phyloP scores from a whole-genome alignment of 2,329 filamentous ascomycete species.

The Cladorrhinum sp. region DNA sequence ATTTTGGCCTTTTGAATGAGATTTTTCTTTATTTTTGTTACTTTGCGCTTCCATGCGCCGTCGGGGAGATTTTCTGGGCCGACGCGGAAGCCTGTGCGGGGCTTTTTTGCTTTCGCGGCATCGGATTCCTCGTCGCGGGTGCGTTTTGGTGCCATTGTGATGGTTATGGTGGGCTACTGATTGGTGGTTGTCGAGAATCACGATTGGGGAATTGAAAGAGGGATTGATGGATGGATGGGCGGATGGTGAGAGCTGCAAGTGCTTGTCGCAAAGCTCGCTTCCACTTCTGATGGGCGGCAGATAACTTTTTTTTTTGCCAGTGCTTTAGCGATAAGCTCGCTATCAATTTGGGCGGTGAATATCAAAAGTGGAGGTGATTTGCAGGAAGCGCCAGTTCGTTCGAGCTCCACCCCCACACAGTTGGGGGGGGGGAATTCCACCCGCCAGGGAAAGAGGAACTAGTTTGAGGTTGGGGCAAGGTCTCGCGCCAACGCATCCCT shows the following conservation, averaged over 20 bases:
- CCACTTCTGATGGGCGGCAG: neutral
- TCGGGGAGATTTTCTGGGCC: slow-evolving; percentile 90
- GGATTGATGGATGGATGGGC: neutral
- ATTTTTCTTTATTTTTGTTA: slow-evolving; percentile 71
- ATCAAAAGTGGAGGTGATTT: neutral
- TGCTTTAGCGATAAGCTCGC: slow-evolving; percentile 1
- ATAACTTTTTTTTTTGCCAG: slow-evolving; percentile 7
- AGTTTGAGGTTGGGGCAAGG: neutral
- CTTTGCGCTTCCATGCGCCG: slow-evolving; percentile 79
- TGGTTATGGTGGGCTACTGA: neutral
- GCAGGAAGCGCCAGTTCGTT: neutral
- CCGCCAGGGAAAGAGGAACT: neutral
- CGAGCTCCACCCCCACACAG: neutral
- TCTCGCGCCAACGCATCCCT: neutral
- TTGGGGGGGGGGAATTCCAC: neutral
- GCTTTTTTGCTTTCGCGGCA: slow-evolving; percentile 46
- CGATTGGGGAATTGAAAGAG: neutral
- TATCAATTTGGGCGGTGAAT: slow-evolving; percentile 4
- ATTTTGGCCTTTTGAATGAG: slow-evolving; percentile 91
- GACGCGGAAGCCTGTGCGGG: slow-evolving; percentile 73
- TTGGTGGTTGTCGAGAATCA: neutral
- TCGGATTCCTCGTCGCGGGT: slow-evolving; percentile 41
- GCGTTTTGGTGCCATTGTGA: slow-evolving; percentile 57
- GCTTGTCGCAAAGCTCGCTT: neutral
- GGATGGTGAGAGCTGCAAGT: neutral